phyloP scores from a whole-genome alignment of 2,329 filamentous ascomycete species.

The Allantophomopsis cytisporea region DNA sequence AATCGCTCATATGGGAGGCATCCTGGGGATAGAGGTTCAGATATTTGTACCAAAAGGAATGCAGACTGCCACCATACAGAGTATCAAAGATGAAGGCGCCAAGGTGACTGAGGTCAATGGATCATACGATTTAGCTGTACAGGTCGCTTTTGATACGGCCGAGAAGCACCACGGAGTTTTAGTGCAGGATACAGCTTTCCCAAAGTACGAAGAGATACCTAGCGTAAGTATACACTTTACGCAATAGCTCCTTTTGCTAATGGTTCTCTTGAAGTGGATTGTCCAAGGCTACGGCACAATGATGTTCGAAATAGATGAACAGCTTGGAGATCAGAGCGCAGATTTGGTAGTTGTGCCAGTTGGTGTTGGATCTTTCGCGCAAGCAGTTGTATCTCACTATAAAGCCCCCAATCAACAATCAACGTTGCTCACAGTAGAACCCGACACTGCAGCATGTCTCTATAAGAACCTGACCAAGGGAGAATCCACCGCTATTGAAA shows the following conservation, averaged over 20 bases:
- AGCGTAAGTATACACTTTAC: no score
- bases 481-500: conserved; percentile 21
- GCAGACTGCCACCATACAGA: conserved; percentile 32
- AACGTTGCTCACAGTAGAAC: conserved; percentile 54
- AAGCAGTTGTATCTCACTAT: conserved; percentile 54
- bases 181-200: conserved; percentile 56
- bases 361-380: conserved; percentile 60
- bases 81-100: conserved; percentile 50
- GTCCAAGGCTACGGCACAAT: conserved; percentile 68
- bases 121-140: conserved; percentile 51
- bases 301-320: conserved; percentile 51
- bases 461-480: conserved; percentile 32
- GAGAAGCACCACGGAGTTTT: conserved; percentile 31
- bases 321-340: conserved; percentile 30
- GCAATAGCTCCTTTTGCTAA: no score
- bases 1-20: conserved; percentile 51
- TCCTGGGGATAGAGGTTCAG: conserved; percentile 37
- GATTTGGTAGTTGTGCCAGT: conserved; percentile 49
- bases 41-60: conserved; percentile 53
- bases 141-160: conserved; percentile 28
- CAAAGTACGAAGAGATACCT: conserved; percentile 43
- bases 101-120: conserved; percentile 38
- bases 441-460: conserved; percentile 48
- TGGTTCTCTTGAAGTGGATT: conserved; percentile 59
- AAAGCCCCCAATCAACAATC: conserved; percentile 27